A percentile compares a stretch with the other conserved stretches of the same genome.
Evolutionary conservation across 208 protist species (phyloP).

Genomic region (Wallacemonas sp.): DNA sequence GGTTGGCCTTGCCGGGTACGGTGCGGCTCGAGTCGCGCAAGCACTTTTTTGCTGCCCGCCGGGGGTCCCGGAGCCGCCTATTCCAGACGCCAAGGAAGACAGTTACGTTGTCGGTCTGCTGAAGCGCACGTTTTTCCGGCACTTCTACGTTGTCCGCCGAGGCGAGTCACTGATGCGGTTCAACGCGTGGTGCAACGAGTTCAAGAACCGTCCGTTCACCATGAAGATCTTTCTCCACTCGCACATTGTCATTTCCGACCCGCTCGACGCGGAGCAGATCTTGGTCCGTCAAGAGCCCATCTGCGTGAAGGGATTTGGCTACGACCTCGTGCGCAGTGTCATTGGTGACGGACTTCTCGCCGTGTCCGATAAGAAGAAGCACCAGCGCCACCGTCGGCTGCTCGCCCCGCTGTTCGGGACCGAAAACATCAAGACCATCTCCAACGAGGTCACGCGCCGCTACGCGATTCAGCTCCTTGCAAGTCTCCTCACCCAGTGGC

Average conservation of each 20-base stretch:
- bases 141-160: conserved; percentile 53
- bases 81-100: conserved; percentile 33
- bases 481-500: conserved; percentile 13
- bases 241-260: conserved; percentile 49
- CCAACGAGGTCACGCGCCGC: conserved; percentile 40
- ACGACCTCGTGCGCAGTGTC: conserved; percentile 49
- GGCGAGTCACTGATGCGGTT: conserved; percentile 40
- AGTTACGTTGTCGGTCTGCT: conserved; percentile 29
- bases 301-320: conserved; percentile 41
- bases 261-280: conserved; percentile 45
- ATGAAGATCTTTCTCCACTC: conserved; percentile 54
- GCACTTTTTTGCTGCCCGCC: conserved; percentile 22
- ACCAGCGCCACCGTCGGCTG: conserved; percentile 37
- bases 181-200: conserved; percentile 33
- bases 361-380: conserved; percentile 40
- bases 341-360: conserved; percentile 49
- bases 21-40: conserved; percentile 17
- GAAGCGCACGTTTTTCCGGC: conserved; percentile 45
- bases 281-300: conserved; percentile 35
- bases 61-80: conserved; percentile 35
- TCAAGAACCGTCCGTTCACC: conserved; percentile 46
- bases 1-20: conserved; percentile 14
- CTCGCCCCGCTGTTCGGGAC: conserved; percentile 37
- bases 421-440: conserved; percentile 38
- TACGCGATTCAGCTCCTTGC: conserved; percentile 41